These are phyloP conservation scores for Gracilaria gracilis DNA, from an alignment of 23 red algal species.

Conservation along the genomic window DNA sequence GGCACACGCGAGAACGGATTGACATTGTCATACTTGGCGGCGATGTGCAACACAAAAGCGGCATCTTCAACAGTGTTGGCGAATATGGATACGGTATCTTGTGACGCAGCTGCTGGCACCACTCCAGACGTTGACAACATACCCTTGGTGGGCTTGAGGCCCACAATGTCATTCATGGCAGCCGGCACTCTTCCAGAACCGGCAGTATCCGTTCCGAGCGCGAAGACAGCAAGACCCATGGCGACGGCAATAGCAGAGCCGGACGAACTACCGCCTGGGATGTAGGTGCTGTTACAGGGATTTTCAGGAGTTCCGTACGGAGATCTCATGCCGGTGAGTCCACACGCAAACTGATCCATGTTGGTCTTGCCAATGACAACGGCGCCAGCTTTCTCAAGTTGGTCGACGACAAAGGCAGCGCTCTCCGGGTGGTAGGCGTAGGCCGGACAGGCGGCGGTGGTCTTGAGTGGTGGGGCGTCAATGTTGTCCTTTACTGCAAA, in stretches of 20 bases:
- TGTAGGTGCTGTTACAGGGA: conserved; percentile 27
- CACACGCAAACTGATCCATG: conserved; percentile 97
- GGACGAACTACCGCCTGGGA: conserved; percentile 86
- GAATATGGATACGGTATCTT: conserved; percentile 67
- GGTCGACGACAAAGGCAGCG: conserved; percentile 54
- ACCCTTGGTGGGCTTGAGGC: conserved; percentile 91
- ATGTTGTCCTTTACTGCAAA: conserved; percentile 83
- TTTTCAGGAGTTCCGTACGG: conserved; percentile 60
- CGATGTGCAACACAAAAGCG: conserved; percentile 42
- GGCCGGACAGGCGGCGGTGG: conserved; percentile 61
- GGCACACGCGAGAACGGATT: conserved; percentile 21
- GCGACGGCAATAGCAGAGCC: conserved; percentile 86
- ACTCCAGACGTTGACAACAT: conserved; percentile 61
- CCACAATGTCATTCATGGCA: conserved; percentile 81
- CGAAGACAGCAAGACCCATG: conserved; percentile 57
- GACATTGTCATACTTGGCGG: conserved; percentile 30
- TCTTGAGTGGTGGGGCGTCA: conserved; percentile 58
- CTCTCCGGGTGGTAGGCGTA: conserved; percentile 25
- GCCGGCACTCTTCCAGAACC: conserved; percentile 94
- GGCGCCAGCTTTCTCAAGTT: conserved; percentile 66
- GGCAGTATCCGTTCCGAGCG: conserved; percentile 87
- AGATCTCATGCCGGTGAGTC: conserved; percentile 65
- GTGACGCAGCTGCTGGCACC: conserved; percentile 46
- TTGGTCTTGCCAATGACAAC: conserved; percentile 88
- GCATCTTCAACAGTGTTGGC: conserved; percentile 44